These are phyloP conservation scores for Penicillium taxi DNA, from an alignment of 495 filamentous ascomycete species.

Conservation along the genomic window DNA sequence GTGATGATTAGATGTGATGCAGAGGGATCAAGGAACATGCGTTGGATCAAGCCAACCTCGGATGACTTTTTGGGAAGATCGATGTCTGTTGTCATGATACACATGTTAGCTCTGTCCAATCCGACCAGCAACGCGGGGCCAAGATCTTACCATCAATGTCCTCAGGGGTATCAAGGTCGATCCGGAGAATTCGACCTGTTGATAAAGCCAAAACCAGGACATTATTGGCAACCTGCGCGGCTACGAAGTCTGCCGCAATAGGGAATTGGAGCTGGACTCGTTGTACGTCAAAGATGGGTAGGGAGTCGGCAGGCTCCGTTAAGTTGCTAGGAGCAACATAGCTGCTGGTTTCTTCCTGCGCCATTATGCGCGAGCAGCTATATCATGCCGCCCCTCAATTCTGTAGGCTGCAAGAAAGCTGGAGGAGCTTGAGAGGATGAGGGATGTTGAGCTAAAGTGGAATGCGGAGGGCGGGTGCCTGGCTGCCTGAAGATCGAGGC, in stretches of 20 bases:
- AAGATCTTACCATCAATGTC: conserved; percentile 76
- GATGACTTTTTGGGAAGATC: conserved; percentile 90
- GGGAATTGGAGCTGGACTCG: conserved; percentile 85
- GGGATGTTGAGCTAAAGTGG: conserved; percentile 12
- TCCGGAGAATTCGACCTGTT: conserved; percentile 80
- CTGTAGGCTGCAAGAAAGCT: conserved; percentile 6
- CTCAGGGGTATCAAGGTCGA: conserved; percentile 85
- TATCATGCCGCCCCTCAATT: conserved; percentile 26
- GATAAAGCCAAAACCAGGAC: conserved; percentile 84
- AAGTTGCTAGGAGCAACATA: conserved; percentile 48
- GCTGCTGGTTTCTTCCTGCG: conserved; percentile 44
- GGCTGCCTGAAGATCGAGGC: no score
- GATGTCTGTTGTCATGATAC: conserved; percentile 56
- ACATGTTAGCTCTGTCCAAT: conserved; percentile 10
- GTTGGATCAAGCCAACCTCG: conserved; percentile 83
- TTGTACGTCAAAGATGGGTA: conserved; percentile 90
- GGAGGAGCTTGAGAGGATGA: conserved; percentile 10
- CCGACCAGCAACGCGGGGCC: conserved; percentile 13
- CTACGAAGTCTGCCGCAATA: conserved; percentile 87
- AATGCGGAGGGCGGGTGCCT: conserved; percentile 17
- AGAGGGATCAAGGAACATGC: conserved; percentile 94
- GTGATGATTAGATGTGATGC: conserved; percentile 90
- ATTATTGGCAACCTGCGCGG: conserved; percentile 95
- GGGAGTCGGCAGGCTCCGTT: conserved; percentile 52
- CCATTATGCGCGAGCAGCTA: conserved; percentile 44